Evolutionary conservation across 2,329 filamentous ascomycete genomes (phyloP), one percentile per base, ranked within the genome.

Genomic region (Leptographium procerum): DNA sequence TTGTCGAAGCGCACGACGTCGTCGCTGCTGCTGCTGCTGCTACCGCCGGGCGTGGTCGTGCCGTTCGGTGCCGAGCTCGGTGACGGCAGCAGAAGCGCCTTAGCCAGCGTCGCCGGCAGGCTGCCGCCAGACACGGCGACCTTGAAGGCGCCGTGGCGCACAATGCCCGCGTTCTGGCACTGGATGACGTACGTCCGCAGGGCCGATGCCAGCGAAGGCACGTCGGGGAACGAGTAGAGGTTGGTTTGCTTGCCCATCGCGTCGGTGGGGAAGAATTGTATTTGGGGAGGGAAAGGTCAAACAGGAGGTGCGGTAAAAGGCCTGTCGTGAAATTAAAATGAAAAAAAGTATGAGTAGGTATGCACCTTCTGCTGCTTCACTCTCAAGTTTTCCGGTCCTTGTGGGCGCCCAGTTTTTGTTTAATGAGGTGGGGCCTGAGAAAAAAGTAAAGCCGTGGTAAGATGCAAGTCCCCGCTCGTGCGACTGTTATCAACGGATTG

Each of bases 71-170:
- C 45, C 5, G 36, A 0, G n/a, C 19, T 76, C 26, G 72, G 68
- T 33, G 74, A 73, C 75, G 65, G 81, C 68, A 82, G 69, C 29
- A 97, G 83, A 13, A 97, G 83, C 11, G 91, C 91, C 71, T 89
- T 84, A 52, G 91, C 90, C 48, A 99, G 86, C 16, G 86, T 89
- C 69, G 90, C 87, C 59, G 94, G 94, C 52, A 99, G 83, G 19
- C 91, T 96, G 66, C 94, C 94, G 65, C 94, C 94, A 0, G 92
- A 97, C 57, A 97, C 88, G 64, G 86, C 94, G 61, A 99, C 79
- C 73, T 95, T 92, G 81, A 99, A 97, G 69, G 80, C 80, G 63
- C 82, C 80, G 73, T 97, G 94, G 62, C 91, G 88, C 64, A 79
- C 76, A 63, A 97, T 75, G 60, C 91, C 90, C 61, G 85, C 81